Evolutionary conservation across 2,329 filamentous ascomycete genomes (phyloP).

Genomic region (Drechslerella dactyloides): DNA sequence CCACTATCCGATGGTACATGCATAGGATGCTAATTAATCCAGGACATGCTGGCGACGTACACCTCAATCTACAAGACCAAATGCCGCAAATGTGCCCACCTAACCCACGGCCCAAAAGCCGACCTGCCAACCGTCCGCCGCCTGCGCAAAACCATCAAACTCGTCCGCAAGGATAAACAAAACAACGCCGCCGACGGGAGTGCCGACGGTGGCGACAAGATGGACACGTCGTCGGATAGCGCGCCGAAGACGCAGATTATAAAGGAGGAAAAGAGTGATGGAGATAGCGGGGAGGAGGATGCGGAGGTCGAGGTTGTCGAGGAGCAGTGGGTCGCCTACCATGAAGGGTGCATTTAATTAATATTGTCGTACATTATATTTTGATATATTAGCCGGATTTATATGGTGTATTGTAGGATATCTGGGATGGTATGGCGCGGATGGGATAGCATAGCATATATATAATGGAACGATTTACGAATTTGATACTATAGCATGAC

Average conservation of each 20-base stretch:
- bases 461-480: too few relatives aligned
- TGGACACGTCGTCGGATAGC: too few relatives aligned
- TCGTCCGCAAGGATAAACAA: constrained; percentile 37
- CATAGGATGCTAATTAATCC: too few relatives aligned
- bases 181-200: constrained; percentile 1
- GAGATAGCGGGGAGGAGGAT: constrained; percentile 18
- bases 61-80: constrained; percentile 44
- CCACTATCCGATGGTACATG: neutral
- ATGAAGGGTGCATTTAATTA: constrained; percentile 47
- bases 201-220: constrained; percentile 8
- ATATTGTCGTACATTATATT: too few relatives aligned
- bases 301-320: constrained; percentile 37
- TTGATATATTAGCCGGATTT: too few relatives aligned
- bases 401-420: constrained; percentile 10
- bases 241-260: too few relatives aligned
- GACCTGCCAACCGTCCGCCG: constrained; percentile 41
- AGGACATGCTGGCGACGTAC: constrained; percentile 50
- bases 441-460: too few relatives aligned
- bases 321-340: constrained; percentile 42
- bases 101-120: constrained; percentile 37
- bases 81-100: constrained; percentile 36
- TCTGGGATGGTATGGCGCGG: too few relatives aligned
- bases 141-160: constrained; percentile 30
- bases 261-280: too few relatives aligned
- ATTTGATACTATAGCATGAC: too few relatives aligned